A percentile compares a stretch with the other conserved stretches of the same genome.
Evolutionary conservation across 345 rosid species (phyloP).

Genomic region (Hibiscus mutabilis): DNA sequence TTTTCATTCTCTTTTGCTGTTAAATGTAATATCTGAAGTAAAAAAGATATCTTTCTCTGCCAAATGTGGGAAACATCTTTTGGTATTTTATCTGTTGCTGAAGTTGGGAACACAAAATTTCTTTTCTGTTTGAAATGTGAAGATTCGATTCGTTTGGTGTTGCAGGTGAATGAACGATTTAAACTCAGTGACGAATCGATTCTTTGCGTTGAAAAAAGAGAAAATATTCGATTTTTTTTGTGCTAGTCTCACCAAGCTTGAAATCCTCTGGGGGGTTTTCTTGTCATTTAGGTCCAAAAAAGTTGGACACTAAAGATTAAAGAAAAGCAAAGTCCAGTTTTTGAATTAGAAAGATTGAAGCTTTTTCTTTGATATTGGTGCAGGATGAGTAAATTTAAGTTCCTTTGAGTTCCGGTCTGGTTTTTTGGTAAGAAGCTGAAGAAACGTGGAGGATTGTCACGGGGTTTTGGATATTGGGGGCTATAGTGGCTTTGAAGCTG

Average conservation of each 20-base stretch:
- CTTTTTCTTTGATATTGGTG: constrained; percentile 1
- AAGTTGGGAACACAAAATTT: not conserved
- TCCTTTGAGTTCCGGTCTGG: not conserved
- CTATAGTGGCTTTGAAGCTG: not conserved
- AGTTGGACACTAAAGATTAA: not conserved
- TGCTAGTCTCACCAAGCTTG: constrained; percentile 25
- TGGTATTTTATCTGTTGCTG: not conserved
- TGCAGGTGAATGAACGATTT: constrained; percentile 14
- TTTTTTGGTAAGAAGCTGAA: not conserved
- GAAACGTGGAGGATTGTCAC: constrained; percentile 1
- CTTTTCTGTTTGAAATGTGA: not conserved
- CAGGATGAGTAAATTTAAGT: constrained; percentile 21
- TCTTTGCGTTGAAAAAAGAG: constrained; percentile 25
- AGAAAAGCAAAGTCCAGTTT: constrained; percentile 12
- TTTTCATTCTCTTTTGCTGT: not conserved
- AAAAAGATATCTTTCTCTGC: no score
- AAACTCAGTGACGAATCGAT: constrained; percentile 32
- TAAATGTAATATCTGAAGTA: no score
- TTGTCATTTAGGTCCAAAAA: constrained; percentile 4
- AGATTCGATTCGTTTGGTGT: constrained; percentile 18
- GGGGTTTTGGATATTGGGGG: not conserved
- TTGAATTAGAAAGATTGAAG: constrained; percentile 1
- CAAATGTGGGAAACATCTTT: not conserved
- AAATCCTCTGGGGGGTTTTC: constrained; percentile 3
- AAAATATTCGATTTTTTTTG: constrained; percentile 24